A percentile compares a stretch with the other conserved stretches of the same genome.
Evolutionary conservation across 768 basidiomycete species (phyloP).

Genomic region (Boletellus ananiceps): DNA sequence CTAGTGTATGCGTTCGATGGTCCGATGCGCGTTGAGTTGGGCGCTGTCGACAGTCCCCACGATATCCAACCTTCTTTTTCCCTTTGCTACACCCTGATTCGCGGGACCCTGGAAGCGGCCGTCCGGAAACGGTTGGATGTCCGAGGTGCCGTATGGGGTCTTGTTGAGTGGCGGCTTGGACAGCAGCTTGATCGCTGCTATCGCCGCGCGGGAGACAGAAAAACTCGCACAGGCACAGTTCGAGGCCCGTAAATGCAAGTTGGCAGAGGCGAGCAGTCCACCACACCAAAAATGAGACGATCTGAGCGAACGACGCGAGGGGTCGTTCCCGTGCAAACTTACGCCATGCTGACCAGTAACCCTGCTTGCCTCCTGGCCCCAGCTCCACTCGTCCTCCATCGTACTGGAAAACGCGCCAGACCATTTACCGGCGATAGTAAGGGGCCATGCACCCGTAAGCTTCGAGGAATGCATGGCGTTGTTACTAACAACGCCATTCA

Average conservation of each 20-base stretch:
- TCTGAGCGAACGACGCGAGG: conserved; percentile 51
- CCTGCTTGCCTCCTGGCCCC: conserved; percentile 86
- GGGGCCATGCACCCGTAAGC: no score
- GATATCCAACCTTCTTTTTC: no score
- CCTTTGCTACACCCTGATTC: conserved; percentile 43
- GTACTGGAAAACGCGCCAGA: conserved; percentile 95
- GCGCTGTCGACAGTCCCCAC: no score
- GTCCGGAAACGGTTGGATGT: conserved; percentile 97
- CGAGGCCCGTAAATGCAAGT: conserved; percentile 57
- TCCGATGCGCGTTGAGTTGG: no score
- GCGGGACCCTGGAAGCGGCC: conserved; percentile 83
- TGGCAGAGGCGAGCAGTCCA: conserved; percentile 49
- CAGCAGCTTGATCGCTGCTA: conserved; percentile 91
- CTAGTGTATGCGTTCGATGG: no score
- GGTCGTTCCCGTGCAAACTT: conserved; percentile 3
- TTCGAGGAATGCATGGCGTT: no score
- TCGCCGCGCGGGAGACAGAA: conserved; percentile 93
- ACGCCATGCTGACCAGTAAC: conserved; percentile 34
- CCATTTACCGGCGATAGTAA: conserved; percentile 68
- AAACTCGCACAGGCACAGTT: conserved; percentile 79
- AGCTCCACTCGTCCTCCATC: conserved; percentile 95
- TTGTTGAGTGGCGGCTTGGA: no score
- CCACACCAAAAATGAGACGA: conserved; percentile 44
- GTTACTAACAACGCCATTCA: no score
- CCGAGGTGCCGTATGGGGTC: conserved; percentile 97